Evolutionary conservation across 306 rosid species (phyloP).

Genomic region (Fragaria ananassa): DNA sequence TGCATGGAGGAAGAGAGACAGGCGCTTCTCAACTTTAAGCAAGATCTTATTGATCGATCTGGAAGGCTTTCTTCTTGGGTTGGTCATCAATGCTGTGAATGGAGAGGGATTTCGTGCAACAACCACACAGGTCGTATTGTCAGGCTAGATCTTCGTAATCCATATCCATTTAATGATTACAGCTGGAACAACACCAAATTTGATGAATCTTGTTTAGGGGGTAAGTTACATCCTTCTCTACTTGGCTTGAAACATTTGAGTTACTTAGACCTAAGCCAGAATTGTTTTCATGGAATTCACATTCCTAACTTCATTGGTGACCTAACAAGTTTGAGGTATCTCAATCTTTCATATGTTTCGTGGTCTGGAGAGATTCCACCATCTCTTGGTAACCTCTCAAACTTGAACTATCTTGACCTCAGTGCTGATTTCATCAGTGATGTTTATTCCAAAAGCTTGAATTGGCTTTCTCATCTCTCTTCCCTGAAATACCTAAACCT

Average conservation of each 20-base stretch:
- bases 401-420: slow-evolving; percentile 19
- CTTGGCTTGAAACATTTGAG: background rate
- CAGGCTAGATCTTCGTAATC: background rate
- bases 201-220: background rate
- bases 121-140: background rate
- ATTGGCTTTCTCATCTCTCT: slow-evolving; percentile 29
- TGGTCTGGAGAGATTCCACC: slow-evolving; percentile 17
- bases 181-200: background rate
- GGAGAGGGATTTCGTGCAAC: background rate
- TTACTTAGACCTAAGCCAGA: background rate
- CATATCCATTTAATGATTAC: background rate
- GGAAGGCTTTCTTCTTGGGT: slow-evolving; percentile 5
- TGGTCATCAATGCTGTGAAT: background rate
- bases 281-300: background rate
- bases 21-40: slow-evolving; percentile 2
- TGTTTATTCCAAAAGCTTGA: slow-evolving; percentile 2
- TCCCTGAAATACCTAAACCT: slow-evolving; percentile 21
- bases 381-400: slow-evolving; percentile 19
- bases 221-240: background rate
- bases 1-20: background rate
- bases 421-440: no score
- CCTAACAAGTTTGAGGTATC: background rate
- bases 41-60: background rate
- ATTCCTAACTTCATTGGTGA: background rate
- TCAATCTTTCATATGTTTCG: slow-evolving; percentile 8